These are phyloP conservation scores for Citeromyces matritensis DNA, from an alignment of 805 yeast species.

Conservation along the genomic window DNA sequence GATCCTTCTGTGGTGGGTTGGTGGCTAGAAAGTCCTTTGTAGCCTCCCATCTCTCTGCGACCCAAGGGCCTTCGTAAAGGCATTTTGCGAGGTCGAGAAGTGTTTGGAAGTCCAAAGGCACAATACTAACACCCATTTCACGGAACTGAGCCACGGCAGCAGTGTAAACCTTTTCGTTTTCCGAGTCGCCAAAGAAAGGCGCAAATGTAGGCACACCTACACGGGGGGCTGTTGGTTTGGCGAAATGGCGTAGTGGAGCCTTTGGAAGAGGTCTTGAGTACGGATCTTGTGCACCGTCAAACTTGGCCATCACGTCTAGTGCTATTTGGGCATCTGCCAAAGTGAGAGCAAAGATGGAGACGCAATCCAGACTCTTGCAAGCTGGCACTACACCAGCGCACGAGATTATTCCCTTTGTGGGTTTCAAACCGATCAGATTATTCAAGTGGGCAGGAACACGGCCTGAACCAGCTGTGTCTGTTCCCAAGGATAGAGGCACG, in stretches of 20 bases:
- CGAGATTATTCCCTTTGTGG: slow-evolving; percentile 79
- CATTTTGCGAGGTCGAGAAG: slow-evolving; percentile 72
- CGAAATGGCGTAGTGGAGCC: slow-evolving; percentile 46
- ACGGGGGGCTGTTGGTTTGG: slow-evolving; percentile 28
- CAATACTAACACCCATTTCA: slow-evolving; percentile 39
- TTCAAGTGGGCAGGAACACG: slow-evolving; percentile 94
- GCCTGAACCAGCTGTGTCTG: slow-evolving; percentile 97
- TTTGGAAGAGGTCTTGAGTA: slow-evolving; percentile 68
- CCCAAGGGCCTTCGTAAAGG: slow-evolving; percentile 98
- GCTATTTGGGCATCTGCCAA: slow-evolving; percentile 72
- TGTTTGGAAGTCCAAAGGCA: slow-evolving; percentile 57
- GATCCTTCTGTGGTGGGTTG: slow-evolving; percentile 50
- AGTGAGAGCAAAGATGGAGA: slow-evolving; percentile 68
- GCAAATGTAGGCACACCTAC: slow-evolving; percentile 67
- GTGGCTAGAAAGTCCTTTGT: slow-evolving; percentile 55
- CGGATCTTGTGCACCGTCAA: slow-evolving; percentile 56
- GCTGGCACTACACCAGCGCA: slow-evolving; percentile 95
- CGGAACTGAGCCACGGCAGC: slow-evolving; percentile 42
- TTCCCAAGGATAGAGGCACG: slow-evolving; percentile 82
- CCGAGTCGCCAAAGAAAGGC: slow-evolving; percentile 69
- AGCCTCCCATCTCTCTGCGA: slow-evolving; percentile 86
- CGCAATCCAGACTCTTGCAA: slow-evolving; percentile 87
- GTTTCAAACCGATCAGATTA: slow-evolving; percentile 85
- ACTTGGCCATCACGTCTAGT: slow-evolving; percentile 55
- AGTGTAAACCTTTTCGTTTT: slow-evolving; percentile 57